Evolutionary conservation across 1,139 yeast species (phyloP).

Genomic region (Scheffersomyces titani): DNA sequence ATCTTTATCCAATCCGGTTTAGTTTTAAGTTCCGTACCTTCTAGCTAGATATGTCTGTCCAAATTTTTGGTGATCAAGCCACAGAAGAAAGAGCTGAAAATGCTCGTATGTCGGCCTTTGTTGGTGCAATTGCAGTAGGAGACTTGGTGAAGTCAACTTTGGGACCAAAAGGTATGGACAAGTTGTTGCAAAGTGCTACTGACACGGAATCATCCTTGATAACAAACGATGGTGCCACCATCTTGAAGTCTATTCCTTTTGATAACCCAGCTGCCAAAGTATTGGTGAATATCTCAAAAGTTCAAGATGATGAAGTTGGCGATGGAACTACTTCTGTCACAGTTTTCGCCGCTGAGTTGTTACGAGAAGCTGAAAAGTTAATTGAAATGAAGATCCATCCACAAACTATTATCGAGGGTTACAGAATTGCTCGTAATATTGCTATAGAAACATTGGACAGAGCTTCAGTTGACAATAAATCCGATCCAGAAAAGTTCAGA

Average conservation of each 20-base stretch:
- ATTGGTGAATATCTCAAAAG: conserved; percentile 90
- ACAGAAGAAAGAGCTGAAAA: conserved; percentile 97
- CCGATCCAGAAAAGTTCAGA: conserved; percentile 63
- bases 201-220: conserved; percentile 72
- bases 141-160: conserved; percentile 93
- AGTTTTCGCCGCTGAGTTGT: conserved; percentile 80
- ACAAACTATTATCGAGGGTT: conserved; percentile 96
- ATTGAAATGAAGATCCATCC: conserved; percentile 95
- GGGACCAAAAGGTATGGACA: conserved; percentile 99
- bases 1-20: background rate
- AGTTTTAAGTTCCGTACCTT: background rate
- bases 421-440: conserved; percentile 80
- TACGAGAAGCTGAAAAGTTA: conserved; percentile 92
- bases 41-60: conserved; percentile 59
- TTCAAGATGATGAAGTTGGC: conserved; percentile 98
- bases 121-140: conserved; percentile 98
- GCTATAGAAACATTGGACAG: conserved; percentile 80
- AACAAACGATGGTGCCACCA: conserved; percentile 98
- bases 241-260: conserved; percentile 88
- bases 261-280: conserved; percentile 99
- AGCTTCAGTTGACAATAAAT: conserved; percentile 75
- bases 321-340: conserved; percentile 99
- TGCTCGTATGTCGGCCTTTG: conserved; percentile 95
- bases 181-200: conserved; percentile 83
- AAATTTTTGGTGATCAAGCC: conserved; percentile 95